Conservation (phyloP, 1,139 yeast genomes). For the Insectozyma bohioensis region DNA sequence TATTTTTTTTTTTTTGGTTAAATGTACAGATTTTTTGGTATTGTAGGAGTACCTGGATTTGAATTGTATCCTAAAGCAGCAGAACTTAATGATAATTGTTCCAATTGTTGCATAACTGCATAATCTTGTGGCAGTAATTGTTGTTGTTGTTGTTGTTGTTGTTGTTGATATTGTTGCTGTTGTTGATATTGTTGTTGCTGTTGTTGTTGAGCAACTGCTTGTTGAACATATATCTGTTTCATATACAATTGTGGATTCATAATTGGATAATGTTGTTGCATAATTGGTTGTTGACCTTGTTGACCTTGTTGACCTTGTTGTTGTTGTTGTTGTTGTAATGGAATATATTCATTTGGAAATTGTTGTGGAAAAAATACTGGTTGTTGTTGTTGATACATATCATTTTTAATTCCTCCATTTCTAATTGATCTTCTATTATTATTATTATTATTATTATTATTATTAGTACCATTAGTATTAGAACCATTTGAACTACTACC, state of each 20-base stretch:
- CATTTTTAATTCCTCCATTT: slow-evolving; percentile 5
- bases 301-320: slow-evolving; percentile 8
- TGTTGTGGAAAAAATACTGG: slow-evolving; percentile 8
- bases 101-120: slow-evolving; percentile 49
- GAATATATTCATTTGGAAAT: slow-evolving; percentile 3
- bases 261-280: slow-evolving; percentile 10
- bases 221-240: slow-evolving; percentile 13
- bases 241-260: slow-evolving; percentile 12
- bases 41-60: slow-evolving; percentile 42
- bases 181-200: slow-evolving; percentile 15
- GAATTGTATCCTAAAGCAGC: slow-evolving; percentile 52
- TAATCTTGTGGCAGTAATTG: slow-evolving; percentile 28
- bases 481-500: not conserved
- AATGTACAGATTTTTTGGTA: slow-evolving; percentile 13
- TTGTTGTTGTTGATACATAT: slow-evolving; percentile 4
- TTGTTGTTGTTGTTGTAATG: slow-evolving; percentile 9
- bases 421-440: slow-evolving; percentile 5
- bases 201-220: slow-evolving; percentile 10
- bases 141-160: slow-evolving; percentile 14
- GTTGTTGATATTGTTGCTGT: slow-evolving; percentile 11
- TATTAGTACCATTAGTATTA: slow-evolving; percentile 2
- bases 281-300: slow-evolving; percentile 6
- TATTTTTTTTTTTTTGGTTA: slow-evolving; percentile 3
- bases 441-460: slow-evolving; percentile 1
- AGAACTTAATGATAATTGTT: slow-evolving; percentile 47